A percentile compares a stretch with the other conserved stretches of the same genome.
phyloP scores from a whole-genome alignment of 805 yeast genomes.

The Suhomyces xylopsoci region DNA sequence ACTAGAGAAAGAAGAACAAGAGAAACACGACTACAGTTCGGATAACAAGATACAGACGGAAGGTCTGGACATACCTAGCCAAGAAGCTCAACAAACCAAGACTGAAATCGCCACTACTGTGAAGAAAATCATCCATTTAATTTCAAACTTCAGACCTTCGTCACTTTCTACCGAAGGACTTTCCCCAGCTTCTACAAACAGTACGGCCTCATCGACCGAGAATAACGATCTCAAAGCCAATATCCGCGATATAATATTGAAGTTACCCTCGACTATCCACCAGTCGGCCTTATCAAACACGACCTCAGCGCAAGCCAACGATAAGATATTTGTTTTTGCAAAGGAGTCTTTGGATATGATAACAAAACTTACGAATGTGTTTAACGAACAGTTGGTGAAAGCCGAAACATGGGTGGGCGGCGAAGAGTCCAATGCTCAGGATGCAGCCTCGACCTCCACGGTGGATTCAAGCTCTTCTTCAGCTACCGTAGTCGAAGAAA shows the following conservation, averaged over 20 bases:
- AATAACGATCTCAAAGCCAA: conserved; percentile 49
- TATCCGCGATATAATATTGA: conserved; percentile 74
- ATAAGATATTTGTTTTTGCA: conserved; percentile 75
- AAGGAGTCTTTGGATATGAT: conserved; percentile 89
- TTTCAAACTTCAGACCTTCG: conserved; percentile 69
- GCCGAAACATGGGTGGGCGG: conserved; percentile 81
- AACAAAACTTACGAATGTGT: conserved; percentile 73
- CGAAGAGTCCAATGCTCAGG: conserved; percentile 18
- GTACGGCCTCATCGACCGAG: conserved; percentile 1
- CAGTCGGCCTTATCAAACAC: conserved; percentile 30
- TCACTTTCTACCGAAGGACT: conserved; percentile 20
- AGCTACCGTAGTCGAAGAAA: not conserved
- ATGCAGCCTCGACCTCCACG: not conserved
- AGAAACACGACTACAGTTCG: conserved; percentile 23
- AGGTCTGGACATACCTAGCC: conserved; percentile 12
- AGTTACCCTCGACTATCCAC: conserved; percentile 71
- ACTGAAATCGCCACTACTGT: conserved; percentile 86
- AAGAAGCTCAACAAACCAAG: conserved; percentile 48
- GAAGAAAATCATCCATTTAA: conserved; percentile 79
- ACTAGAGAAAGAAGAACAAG: conserved; percentile 15
- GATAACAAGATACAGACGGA: conserved; percentile 15
- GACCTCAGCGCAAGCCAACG: conserved; percentile 37
- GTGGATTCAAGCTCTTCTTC: not conserved
- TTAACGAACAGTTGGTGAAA: conserved; percentile 77
- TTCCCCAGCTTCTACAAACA: conserved; percentile 9